phyloP scores from a whole-genome alignment of 768 basidiomycete genomes.

The Psilocybe sp. region DNA sequence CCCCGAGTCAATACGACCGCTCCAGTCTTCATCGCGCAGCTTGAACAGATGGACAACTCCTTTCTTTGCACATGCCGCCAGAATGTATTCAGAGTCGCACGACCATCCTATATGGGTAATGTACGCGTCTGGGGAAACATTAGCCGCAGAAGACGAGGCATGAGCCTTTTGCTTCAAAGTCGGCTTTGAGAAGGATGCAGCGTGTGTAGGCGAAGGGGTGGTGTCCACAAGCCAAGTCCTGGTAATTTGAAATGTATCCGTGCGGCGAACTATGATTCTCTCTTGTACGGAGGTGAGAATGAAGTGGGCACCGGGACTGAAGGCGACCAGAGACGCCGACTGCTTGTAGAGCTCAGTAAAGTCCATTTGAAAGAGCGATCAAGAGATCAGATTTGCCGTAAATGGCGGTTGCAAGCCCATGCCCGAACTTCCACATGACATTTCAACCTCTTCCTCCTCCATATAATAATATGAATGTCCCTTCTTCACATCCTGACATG shows the following conservation, averaged over 20 bases:
- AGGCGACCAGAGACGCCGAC: slow-evolving; percentile 63
- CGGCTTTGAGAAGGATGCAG: slow-evolving; percentile 34
- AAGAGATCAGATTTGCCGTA: slow-evolving; percentile 2
- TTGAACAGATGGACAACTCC: slow-evolving; percentile 77
- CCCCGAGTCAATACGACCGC: slow-evolving; percentile 73
- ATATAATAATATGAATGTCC: background rate
- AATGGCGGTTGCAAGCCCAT: background rate
- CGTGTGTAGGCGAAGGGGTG: slow-evolving; percentile 48
- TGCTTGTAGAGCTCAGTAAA: slow-evolving; percentile 87
- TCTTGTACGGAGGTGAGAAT: slow-evolving; percentile 79
- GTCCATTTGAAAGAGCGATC: slow-evolving; percentile 51
- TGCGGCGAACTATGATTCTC: slow-evolving; percentile 77
- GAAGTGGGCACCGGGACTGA: slow-evolving; percentile 87
- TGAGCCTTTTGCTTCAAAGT: slow-evolving; percentile 29
- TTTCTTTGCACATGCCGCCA: slow-evolving; percentile 73
- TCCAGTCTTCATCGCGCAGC: slow-evolving; percentile 77
- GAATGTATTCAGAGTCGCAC: slow-evolving; percentile 81
- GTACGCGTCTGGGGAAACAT: slow-evolving; percentile 28
- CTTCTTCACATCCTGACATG: background rate
- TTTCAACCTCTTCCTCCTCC: background rate
- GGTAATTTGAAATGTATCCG: slow-evolving; percentile 80
- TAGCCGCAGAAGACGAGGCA: slow-evolving; percentile 16
- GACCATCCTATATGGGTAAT: slow-evolving; percentile 86
- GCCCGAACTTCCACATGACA: background rate
- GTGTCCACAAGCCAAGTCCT: slow-evolving; percentile 73